Conservation (phyloP, 345 rosid genomes). For the Eucalyptus erythrocorys region DNA sequence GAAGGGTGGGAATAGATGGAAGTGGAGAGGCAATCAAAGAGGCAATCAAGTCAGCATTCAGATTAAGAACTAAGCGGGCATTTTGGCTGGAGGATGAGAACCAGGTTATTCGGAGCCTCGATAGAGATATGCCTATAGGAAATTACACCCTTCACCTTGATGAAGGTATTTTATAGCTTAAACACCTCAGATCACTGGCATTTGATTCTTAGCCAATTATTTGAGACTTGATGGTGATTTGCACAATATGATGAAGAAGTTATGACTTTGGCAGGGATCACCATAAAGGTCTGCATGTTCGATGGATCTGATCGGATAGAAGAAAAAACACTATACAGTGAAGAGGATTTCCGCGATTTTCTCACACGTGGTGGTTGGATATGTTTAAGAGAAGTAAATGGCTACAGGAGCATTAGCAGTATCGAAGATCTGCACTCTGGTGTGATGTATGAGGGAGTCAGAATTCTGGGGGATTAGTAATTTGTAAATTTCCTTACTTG, state of each 20-base stretch:
- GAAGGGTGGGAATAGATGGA: constrained; percentile 91
- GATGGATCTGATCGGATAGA: neutral
- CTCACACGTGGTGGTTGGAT: constrained; percentile 1
- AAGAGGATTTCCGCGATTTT: neutral
- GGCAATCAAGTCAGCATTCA: constrained; percentile 72
- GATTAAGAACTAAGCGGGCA: constrained; percentile 80
- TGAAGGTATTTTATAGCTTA: constrained; percentile 39
- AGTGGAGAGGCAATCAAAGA: constrained; percentile 81
- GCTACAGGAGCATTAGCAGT: neutral
- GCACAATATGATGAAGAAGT: neutral
- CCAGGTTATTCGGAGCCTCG: constrained; percentile 71
- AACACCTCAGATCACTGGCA: neutral
- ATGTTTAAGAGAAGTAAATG: constrained; percentile 4
- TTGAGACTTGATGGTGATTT: neutral
- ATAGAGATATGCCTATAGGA: constrained; percentile 93
- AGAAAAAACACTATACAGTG: neutral
- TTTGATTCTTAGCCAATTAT: neutral
- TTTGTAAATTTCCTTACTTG: neutral
- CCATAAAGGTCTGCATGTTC: neutral
- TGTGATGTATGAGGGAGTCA: neutral
- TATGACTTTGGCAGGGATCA: neutral
- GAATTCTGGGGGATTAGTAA: neutral
- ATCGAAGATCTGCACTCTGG: constrained; percentile 5
- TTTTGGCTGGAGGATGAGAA: constrained; percentile 99
- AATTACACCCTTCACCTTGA: constrained; percentile 80